Evolutionary conservation across 1,139 yeast genomes (phyloP), one percentile per base, ranked within the genome.

Genomic region (Blastobotrys illinoisensis): DNA sequence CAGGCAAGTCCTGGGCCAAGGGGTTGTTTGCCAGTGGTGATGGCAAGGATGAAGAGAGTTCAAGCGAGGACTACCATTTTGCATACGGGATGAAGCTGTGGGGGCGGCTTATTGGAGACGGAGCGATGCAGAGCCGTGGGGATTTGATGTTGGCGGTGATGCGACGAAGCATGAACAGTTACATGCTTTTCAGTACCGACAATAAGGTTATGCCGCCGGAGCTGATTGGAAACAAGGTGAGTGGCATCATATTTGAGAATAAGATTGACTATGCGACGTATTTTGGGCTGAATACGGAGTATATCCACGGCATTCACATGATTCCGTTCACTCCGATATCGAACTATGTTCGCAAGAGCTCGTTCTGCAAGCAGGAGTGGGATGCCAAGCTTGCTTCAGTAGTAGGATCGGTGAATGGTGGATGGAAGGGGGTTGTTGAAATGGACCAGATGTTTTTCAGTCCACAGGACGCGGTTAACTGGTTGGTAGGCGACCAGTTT

Each of bases 281-380:
- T 69, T 88, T 88, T 65, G 95, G 95, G 2, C 73, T 73, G 62
- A 74, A 79, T 49, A 66, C 74, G 48, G 88, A 88, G 67, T 89
- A 83, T 67, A 88, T 89, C 51, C 96, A 89, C 62, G 96, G 96
- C 66, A 88, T 90, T 57, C 97, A 90, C 68, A 90, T 90, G 83
- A 75, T 90, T 55, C 95, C 97, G 21, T 75, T 86, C 48, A 86
- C 95, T 0, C 88, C 96, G 0, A 80, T 85, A 11, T 82, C 95
- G 14, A 80, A 89, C 0, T 83, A 79, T 60, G 76, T 88, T 45
- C 79, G 97, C 67, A 74, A 76, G 5, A 78, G 86, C 5, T 69
- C 74, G 2, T 90, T 81, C 69, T 91, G 85, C n/a, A 63, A 72
- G 58, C 81, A 88, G 69, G 97, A 90, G 71, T 90, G 96, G 96